Evolutionary conservation across 257 asterid genomes (phyloP).

Genomic region (Galeopsis tetrahit): DNA sequence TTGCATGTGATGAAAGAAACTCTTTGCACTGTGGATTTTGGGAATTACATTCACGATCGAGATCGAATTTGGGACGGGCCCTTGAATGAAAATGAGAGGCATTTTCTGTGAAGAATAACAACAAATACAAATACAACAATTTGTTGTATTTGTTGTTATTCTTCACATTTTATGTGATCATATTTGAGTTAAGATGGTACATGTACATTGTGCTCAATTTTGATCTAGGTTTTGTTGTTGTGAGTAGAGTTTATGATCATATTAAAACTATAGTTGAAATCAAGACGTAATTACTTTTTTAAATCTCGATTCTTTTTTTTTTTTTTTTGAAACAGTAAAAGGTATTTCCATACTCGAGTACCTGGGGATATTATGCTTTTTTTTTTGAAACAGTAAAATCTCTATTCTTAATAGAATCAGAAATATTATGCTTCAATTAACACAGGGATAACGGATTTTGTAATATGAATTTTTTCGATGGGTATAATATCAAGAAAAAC

Average conservation of each 20-base stretch:
- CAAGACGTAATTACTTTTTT: background rate
- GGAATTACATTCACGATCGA: constrained; percentile 11
- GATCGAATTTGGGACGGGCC: constrained; percentile 31
- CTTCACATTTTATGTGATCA: background rate
- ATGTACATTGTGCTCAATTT: background rate
- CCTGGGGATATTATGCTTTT: too few species aligned
- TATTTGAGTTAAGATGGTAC: constrained; percentile 34
- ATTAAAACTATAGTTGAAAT: background rate
- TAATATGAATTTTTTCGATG: background rate
- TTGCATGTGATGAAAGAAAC: background rate
- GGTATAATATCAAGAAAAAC: background rate
- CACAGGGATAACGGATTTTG: background rate
- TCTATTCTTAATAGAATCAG: background rate
- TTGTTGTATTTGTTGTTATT: too few species aligned
- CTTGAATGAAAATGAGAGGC: background rate
- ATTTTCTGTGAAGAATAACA: background rate
- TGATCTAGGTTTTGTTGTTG: background rate
- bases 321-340: too few species aligned
- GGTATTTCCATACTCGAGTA: too few species aligned
- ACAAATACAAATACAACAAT: too few species aligned
- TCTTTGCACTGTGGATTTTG: constrained; percentile 13
- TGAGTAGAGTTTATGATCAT: background rate
- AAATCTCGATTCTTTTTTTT: too few species aligned
- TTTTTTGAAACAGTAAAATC: too few species aligned
- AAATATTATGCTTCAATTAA: background rate